Conservation (phyloP, 2,329 filamentous ascomycete species). For the Sarocladiaceae sp. region DNA sequence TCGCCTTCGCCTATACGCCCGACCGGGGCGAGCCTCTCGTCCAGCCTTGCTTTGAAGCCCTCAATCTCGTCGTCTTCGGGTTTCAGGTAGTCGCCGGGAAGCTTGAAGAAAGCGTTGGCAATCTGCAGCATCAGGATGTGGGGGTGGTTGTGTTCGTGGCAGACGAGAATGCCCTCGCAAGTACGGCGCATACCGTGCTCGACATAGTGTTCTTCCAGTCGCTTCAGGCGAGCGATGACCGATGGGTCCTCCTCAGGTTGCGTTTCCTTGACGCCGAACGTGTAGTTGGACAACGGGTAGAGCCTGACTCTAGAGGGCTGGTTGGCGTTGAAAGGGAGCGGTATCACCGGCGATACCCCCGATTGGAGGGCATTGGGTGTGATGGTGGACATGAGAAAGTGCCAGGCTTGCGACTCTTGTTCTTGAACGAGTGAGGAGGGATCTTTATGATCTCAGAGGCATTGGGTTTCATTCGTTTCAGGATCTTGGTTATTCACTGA, state of each 20-base stretch:
- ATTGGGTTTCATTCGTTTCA: no score
- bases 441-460: no score
- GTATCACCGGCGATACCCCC: slow-evolving; percentile 71
- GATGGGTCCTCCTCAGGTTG: slow-evolving; percentile 98
- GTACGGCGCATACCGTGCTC: slow-evolving; percentile 94
- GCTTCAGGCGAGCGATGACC: slow-evolving; percentile 85
- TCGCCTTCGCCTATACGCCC: slow-evolving; percentile 81
- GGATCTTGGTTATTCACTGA: no score
- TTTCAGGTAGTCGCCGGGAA: slow-evolving; percentile 91
- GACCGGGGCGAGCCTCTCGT: slow-evolving; percentile 91
- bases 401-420: neutral
- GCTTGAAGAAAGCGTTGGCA: slow-evolving; percentile 98
- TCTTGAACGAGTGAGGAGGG: slow-evolving; percentile 13
- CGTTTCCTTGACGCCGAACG: slow-evolving; percentile 96
- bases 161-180: slow-evolving; percentile 94
- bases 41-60: slow-evolving; percentile 90
- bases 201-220: slow-evolving; percentile 92
- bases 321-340: slow-evolving; percentile 80
- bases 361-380: slow-evolving; percentile 73
- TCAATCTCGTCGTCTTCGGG: slow-evolving; percentile 86
- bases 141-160: slow-evolving; percentile 98
- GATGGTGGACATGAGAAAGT: slow-evolving; percentile 70
- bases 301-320: slow-evolving; percentile 88
- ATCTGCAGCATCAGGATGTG: slow-evolving; percentile 99
- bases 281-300: slow-evolving; percentile 96